These are phyloP conservation scores for Triticum dicoccoides DNA, from an alignment of 176 grass and related monocot genomes.

Conservation along the genomic window DNA sequence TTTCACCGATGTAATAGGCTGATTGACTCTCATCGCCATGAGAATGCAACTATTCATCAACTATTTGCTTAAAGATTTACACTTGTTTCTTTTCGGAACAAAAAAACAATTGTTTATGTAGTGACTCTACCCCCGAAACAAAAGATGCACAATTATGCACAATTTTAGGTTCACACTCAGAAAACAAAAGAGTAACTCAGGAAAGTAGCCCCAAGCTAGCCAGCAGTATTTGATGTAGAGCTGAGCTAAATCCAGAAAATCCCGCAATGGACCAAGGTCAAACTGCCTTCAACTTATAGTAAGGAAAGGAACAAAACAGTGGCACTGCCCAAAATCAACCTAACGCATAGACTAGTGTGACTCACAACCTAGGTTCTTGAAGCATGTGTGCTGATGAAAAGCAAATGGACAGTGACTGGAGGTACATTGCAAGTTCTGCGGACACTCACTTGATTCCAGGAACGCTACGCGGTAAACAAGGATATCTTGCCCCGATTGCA, in stretches of 20 bases:
- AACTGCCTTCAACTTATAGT: not conserved
- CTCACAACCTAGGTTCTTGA: conserved; percentile 8
- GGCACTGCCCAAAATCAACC: conserved; percentile 25
- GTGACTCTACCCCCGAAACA: not conserved
- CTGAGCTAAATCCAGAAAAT: not conserved
- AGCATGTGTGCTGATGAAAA: conserved; percentile 6
- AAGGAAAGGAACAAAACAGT: not conserved
- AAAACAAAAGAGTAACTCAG: not conserved
- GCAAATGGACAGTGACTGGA: conserved; percentile 24
- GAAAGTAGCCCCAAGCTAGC: not conserved
- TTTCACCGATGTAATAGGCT: not conserved
- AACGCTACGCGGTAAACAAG: not conserved
- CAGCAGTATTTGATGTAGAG: not conserved
- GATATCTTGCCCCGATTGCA: not conserved
- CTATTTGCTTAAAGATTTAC: not conserved
- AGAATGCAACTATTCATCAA: not conserved
- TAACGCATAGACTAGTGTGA: conserved; percentile 19
- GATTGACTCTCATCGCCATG: not conserved
- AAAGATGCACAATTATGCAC: not conserved
- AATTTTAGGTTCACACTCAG: not conserved
- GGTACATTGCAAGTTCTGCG: not conserved
- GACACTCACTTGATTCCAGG: not conserved
- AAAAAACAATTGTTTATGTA: not conserved
- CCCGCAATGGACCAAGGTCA: not conserved
- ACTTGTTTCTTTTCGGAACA: not conserved